Evolutionary conservation across 148 eudicot genomes (phyloP).

Genomic region (Rhododendron williamsianum): DNA sequence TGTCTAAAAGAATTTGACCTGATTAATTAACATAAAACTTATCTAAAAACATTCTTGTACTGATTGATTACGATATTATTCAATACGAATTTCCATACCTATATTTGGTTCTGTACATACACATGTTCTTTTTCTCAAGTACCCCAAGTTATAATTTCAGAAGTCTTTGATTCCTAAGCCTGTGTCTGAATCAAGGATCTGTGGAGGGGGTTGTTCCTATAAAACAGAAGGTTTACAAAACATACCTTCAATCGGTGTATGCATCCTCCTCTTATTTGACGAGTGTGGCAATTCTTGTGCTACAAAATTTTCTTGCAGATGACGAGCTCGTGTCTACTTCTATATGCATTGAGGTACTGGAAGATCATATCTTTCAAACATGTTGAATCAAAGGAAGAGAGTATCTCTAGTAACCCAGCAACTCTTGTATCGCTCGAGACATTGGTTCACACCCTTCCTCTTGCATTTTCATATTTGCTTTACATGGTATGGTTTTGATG

Average conservation of each 20-base stretch:
- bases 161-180: background rate
- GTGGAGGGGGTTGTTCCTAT: background rate
- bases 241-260: background rate
- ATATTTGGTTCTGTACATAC: no score
- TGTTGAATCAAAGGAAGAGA: slow-evolving; percentile 21
- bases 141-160: background rate
- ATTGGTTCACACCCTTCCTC: slow-evolving; percentile 53
- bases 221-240: background rate
- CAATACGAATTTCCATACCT: no score
- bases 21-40: no score
- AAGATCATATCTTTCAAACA: slow-evolving; percentile 52
- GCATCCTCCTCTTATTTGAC: background rate
- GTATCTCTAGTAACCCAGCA: slow-evolving; percentile 14
- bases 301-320: slow-evolving; percentile 33
- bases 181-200: background rate
- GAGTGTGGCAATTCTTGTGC: background rate
- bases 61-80: no score
- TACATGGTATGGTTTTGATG: slow-evolving; percentile 49
- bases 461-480: slow-evolving; percentile 57
- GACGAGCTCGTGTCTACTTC: slow-evolving; percentile 50
- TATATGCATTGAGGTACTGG: slow-evolving; percentile 42
- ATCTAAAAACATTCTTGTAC: no score
- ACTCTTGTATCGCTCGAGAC: slow-evolving; percentile 50
- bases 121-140: background rate
- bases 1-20: no score